These are phyloP conservation scores for Tricharina praecox DNA, from an alignment of 495 filamentous ascomycete species.

Conservation along the genomic window DNA sequence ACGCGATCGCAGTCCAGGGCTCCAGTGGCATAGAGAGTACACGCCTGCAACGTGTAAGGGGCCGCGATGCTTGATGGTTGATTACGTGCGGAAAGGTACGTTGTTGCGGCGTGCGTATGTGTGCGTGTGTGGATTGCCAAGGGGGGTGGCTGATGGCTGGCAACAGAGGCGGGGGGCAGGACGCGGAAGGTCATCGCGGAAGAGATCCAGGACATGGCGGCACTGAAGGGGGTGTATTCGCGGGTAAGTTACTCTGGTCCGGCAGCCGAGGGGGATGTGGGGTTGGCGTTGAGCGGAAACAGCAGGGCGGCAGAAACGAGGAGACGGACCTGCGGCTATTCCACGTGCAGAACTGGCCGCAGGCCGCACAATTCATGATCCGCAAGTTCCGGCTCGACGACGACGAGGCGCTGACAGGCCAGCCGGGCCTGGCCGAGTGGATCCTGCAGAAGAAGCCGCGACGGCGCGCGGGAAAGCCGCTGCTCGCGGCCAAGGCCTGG, in stretches of 20 bases:
- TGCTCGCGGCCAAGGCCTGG: conserved; percentile 36
- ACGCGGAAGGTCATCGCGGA: conserved; percentile 33
- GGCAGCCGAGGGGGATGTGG: neutral
- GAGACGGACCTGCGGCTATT: neutral
- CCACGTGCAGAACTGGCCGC: conserved; percentile 39
- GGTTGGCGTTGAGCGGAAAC: neutral
- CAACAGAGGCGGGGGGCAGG: neutral
- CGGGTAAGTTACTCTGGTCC: neutral
- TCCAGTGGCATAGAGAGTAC: conserved; percentile 32
- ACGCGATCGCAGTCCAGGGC: conserved; percentile 18
- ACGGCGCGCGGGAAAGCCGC: conserved; percentile 33
- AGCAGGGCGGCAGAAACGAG: conserved; percentile 13
- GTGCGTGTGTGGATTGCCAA: too few relatives aligned
- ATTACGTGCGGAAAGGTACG: conserved; percentile 25
- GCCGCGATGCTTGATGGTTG: conserved; percentile 31
- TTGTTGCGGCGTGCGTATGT: conserved; percentile 7
- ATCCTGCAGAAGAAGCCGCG: conserved; percentile 33
- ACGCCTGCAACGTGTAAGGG: conserved; percentile 19
- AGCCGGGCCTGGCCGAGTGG: conserved; percentile 33
- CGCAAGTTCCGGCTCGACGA: conserved; percentile 36
- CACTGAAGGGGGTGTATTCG: conserved; percentile 30
- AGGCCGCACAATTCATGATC: conserved; percentile 35
- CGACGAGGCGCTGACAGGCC: conserved; percentile 32
- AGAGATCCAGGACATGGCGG: conserved; percentile 33
- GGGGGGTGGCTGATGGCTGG: too few relatives aligned